Base-by-base conservation (phyloP, 2,329 filamentous ascomycete species). In the Arthrobotrys megalospora region DNA sequence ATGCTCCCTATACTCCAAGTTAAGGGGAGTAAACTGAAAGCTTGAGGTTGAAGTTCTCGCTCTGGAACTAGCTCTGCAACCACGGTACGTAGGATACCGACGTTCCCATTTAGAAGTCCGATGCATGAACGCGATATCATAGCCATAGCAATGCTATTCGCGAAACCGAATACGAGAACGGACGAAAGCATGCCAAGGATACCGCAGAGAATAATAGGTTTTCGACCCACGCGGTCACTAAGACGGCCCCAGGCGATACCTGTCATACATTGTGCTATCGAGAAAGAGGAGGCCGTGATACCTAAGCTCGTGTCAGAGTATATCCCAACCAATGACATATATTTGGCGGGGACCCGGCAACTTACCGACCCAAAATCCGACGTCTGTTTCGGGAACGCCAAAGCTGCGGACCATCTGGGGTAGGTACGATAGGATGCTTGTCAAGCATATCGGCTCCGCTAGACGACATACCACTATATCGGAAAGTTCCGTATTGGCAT, bases 11-110 rank as follows among this genome's bases (percentile, higher is more conserved):
- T 86, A 10, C 91, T 94, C 92, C 93, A 98, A 36, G 89, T 92
- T 14, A 98, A 85, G 3, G 95, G 95, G 94, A 98, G 97, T 53
- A 98, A 87, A 80, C 91, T 94, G 84, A 98, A 98, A 0, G 96
- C 96, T 65, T 90, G 87, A 0, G 95, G 94, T 82, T 97, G 95
- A 53, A 81, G 78, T 75, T 94, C 92, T 83, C 89, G 93, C 83
- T 96, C 90, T 0, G 93, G 92, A 1, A 97, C 94, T 88, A 97
- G 90, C 84, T 97, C 95, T 0, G 95, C 95, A 1, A 97, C 94
- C 86, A 96, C 93, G 14, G 93, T 97, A 80, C 94, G 87, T 80
- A 97, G 91, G 79, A 97, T 97, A 0, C 96, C 92, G n/a, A 95
- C 89, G 83, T 97, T 98, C 67, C 95, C 96, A 83, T 97, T 97